These are phyloP conservation scores for Scedosporium apiospermum DNA, from an alignment of 2,329 filamentous ascomycete genomes.

Conservation along the genomic window DNA sequence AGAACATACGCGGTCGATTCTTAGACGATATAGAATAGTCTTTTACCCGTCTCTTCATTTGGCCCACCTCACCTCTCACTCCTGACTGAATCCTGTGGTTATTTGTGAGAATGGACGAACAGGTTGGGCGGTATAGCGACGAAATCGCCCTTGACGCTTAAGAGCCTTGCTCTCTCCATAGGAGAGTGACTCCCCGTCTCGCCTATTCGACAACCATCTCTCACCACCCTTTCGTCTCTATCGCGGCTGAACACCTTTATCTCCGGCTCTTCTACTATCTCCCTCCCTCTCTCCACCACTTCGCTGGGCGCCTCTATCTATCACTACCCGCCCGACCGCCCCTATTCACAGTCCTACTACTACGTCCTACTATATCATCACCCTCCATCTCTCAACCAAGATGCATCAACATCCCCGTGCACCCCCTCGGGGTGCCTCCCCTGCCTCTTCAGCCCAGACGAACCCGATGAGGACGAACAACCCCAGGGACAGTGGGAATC, in stretches of 20 bases:
- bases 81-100: not conserved
- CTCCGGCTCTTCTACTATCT: not conserved
- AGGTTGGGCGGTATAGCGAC: slow-evolving; percentile 2
- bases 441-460: slow-evolving; percentile 61
- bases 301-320: not conserved
- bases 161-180: slow-evolving; percentile 2
- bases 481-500: slow-evolving; percentile 49
- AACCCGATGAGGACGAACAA: slow-evolving; percentile 67
- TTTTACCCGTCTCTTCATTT: not conserved
- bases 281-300: not conserved
- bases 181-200: not conserved
- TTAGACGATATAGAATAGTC: not conserved
- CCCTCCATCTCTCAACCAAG: slow-evolving; percentile 4
- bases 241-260: not conserved
- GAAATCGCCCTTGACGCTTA: slow-evolving; percentile 3
- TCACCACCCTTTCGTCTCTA: not conserved
- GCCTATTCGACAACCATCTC: not conserved
- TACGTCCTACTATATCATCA: not conserved
- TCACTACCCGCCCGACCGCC: not conserved
- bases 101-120: slow-evolving; percentile 5
- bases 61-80: not conserved
- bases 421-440: slow-evolving; percentile 62
- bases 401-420: slow-evolving; percentile 91
- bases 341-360: slow-evolving; percentile 3
- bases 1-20: too few relatives aligned